Percentiles rank a stretch among this genome's conserved stretches.
Conservation (phyloP, 306 rosid genomes). For the Carpinus fangiana region DNA sequence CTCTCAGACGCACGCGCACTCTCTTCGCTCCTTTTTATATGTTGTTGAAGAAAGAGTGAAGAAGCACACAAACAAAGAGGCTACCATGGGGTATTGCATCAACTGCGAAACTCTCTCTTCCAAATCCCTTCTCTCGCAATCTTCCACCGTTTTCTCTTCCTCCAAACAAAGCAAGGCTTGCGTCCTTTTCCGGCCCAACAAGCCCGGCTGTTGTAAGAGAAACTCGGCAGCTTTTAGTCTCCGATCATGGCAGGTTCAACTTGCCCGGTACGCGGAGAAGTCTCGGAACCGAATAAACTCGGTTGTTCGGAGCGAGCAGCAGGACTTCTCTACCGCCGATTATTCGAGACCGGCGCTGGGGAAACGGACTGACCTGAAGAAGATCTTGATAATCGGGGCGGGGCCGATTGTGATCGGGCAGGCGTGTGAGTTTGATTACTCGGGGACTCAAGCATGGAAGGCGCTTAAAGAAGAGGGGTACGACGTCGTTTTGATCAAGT, state of each 20-base stretch:
- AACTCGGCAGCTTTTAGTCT: slow-evolving; percentile 18
- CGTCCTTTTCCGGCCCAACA: slow-evolving; percentile 15
- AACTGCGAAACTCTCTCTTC: slow-evolving; percentile 32
- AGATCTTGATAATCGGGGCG: slow-evolving; percentile 89
- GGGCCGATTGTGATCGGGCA: slow-evolving; percentile 96
- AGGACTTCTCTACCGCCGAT: neutral
- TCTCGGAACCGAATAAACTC: slow-evolving; percentile 16
- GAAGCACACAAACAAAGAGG: neutral
- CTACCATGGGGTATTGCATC: slow-evolving; percentile 38
- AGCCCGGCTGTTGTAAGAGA: neutral
- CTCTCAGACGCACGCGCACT: neutral
- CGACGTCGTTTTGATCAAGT: slow-evolving; percentile 75
- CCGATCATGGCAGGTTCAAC: slow-evolving; percentile 33
- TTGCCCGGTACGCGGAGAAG: neutral
- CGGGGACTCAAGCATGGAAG: slow-evolving; percentile 96
- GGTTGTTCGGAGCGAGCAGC: slow-evolving; percentile 23
- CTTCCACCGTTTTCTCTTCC: slow-evolving; percentile 13
- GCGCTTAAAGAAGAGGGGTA: slow-evolving; percentile 90
- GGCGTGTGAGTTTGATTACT: slow-evolving; percentile 94
- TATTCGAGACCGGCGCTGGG: slow-evolving; percentile 30
- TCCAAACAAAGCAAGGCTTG: slow-evolving; percentile 25
- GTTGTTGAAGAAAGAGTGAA: neutral
- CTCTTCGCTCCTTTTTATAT: neutral
- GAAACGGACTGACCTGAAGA: slow-evolving; percentile 81
- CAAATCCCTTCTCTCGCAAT: neutral